Conservation (phyloP, 495 filamentous ascomycete genomes). For the Podospora comata region DNA sequence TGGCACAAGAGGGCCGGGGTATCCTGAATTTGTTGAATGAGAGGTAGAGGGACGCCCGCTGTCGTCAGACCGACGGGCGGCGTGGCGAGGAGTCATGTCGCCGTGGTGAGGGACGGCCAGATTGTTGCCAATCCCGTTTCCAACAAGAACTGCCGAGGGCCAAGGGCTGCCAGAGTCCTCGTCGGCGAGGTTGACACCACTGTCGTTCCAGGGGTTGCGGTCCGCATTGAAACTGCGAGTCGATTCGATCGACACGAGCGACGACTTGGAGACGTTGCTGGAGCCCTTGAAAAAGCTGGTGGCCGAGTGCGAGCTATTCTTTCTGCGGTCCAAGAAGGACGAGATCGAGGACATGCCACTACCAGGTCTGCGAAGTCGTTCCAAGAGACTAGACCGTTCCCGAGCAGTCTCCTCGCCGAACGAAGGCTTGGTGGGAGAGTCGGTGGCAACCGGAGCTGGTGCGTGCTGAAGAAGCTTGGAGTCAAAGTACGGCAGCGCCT, state of each 20-base stretch:
- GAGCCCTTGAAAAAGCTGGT: slow-evolving; percentile 86
- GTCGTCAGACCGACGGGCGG: slow-evolving; percentile 76
- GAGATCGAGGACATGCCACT: slow-evolving; percentile 83
- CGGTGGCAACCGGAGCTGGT: slow-evolving; percentile 70
- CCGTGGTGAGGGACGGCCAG: slow-evolving; percentile 62
- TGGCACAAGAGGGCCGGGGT: slow-evolving; percentile 77
- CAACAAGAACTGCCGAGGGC: slow-evolving; percentile 50
- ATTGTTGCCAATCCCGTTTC: slow-evolving; percentile 68
- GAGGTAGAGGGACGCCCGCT: slow-evolving; percentile 89
- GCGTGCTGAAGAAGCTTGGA: slow-evolving; percentile 92
- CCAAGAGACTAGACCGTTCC: slow-evolving; percentile 78
- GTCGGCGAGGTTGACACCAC: slow-evolving; percentile 86
- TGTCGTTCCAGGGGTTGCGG: slow-evolving; percentile 96
- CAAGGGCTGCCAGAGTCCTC: slow-evolving; percentile 65
- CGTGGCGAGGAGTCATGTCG: slow-evolving; percentile 78
- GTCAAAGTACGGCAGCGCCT: slow-evolving; percentile 92
- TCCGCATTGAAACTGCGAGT: slow-evolving; percentile 80
- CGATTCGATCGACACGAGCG: slow-evolving; percentile 88
- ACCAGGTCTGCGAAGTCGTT: slow-evolving; percentile 80
- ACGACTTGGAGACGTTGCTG: slow-evolving; percentile 90
- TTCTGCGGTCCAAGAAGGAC: slow-evolving; percentile 84
- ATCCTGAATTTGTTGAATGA: slow-evolving; percentile 89
- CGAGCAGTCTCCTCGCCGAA: slow-evolving; percentile 73
- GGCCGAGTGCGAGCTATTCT: slow-evolving; percentile 84
- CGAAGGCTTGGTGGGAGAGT: slow-evolving; percentile 75